Base-by-base conservation (phyloP, 768 basidiomycete species). In the Xerocomellus intermedius region DNA sequence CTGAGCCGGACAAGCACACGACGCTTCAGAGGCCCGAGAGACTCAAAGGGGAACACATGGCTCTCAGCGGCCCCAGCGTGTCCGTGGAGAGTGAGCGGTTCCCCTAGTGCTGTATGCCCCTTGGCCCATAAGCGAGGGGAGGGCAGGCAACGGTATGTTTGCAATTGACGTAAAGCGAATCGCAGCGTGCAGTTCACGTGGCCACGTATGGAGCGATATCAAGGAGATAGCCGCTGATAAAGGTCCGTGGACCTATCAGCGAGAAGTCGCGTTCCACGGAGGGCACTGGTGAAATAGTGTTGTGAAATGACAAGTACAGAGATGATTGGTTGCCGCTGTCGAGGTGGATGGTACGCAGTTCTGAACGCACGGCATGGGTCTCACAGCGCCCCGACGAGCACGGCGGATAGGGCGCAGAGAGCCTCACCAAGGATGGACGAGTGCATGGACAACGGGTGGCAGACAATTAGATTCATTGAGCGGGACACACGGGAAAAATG, bases 131-230 rank as follows among this genome's bases (percentile, higher is more conserved):
- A 67, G 65, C 67, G 67, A 68, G 54, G 44, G 45, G 54, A 57
- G 59, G 65, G 68, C 67, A 69, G 68, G 67, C 50, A 63, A 55
- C 44, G 61, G 68, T 61, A 63, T 69, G 67, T 63, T 57, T 14
- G 46, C 5, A 26, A 47, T 59, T 69, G 68, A 69, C 67, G 67
- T 69, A 65, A 69, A 52, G 50, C 56, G 61, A 55, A 67, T 61
- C 56, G 58, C 56, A 56, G 48, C 43, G 46, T 56, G 62, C 41
- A 54, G 2, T 56, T 56, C 62, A 59, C 63, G 58, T 63, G 65
- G 59, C 14, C 4, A 19, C 3, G 6, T 42, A 48, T 42, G 55
- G 41, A 52, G 52, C 55, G 60, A 45, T 64, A 64, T 60, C 65
- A 54, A 57, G 63, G 58, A 62, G 67, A 68, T 66, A 51, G 35